Evolutionary conservation across 192 early-diverging fungal genomes (phyloP).

Genomic region (Linnemannia zychae): DNA sequence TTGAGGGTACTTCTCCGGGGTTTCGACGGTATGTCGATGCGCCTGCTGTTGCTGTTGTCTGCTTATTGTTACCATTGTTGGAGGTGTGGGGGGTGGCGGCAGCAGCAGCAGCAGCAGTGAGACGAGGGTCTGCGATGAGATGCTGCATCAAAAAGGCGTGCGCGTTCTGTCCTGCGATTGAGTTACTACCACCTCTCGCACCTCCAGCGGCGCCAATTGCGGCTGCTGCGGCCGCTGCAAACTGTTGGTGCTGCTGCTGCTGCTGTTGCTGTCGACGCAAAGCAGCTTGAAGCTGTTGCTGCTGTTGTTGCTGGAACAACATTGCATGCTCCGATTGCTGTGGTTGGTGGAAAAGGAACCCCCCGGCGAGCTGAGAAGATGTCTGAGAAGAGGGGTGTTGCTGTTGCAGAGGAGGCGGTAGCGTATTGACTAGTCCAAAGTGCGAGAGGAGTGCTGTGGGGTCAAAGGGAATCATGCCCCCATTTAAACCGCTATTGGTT

Average conservation of each 20-base stretch:
- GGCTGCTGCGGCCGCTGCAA: not conserved
- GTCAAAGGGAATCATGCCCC: not conserved
- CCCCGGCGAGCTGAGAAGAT: too few species aligned
- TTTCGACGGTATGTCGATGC: slow-evolving; percentile 16
- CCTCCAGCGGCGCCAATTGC: not conserved
- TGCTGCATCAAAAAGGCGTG: not conserved
- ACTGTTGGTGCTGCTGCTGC: not conserved
- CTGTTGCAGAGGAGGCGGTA: slow-evolving; percentile 33
- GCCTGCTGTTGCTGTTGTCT: not conserved
- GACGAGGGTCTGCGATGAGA: not conserved
- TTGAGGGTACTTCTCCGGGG: slow-evolving; percentile 40
- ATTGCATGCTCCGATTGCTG: not conserved
- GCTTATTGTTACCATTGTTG: not conserved
- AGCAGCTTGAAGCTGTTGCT: slow-evolving; percentile 5
- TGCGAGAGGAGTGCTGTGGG: not conserved
- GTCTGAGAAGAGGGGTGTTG: not conserved
- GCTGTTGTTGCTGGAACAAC: slow-evolving; percentile 6
- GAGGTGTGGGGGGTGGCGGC: not conserved
- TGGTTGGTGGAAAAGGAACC: not conserved
- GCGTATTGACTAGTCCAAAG: not conserved
- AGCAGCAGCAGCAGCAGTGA: not conserved
- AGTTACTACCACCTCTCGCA: not conserved
- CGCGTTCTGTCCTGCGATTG: not conserved
- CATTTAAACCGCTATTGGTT: not conserved
- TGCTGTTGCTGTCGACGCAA: not conserved